Conservation (phyloP, 192 early-diverging fungal genomes). For the Funneliformis mosseae region DNA sequence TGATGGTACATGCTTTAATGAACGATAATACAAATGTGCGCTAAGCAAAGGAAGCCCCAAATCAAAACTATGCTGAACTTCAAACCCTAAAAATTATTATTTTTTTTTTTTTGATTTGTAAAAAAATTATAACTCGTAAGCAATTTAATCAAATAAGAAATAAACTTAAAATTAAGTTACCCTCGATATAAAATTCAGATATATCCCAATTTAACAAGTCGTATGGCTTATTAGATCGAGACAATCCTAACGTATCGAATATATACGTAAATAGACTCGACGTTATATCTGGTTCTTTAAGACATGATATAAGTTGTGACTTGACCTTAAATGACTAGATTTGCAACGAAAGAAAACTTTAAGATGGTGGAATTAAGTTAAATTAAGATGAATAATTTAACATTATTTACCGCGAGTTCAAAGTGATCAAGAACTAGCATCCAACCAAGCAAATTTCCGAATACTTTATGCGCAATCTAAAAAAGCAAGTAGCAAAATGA, state of each 20-base stretch:
- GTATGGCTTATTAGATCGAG: constrained; percentile 47
- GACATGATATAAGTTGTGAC: constrained; percentile 54
- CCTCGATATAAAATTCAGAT: constrained; percentile 62
- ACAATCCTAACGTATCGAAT: constrained; percentile 67
- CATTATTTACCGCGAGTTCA: constrained; percentile 65
- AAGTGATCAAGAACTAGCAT: constrained; percentile 78
- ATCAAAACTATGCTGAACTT: constrained; percentile 41
- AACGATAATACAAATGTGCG: constrained; percentile 73
- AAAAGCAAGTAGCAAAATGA: background rate
- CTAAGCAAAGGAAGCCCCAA: constrained; percentile 65
- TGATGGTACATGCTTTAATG: constrained; percentile 64
- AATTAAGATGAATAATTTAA: background rate
- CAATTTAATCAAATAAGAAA: background rate
- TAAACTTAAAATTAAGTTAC: constrained; percentile 41
- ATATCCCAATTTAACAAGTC: constrained; percentile 73
- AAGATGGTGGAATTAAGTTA: background rate
- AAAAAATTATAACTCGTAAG: background rate
- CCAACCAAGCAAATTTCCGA: constrained; percentile 75
- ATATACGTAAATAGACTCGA: constrained; percentile 61
- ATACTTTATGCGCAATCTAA: constrained; percentile 37
- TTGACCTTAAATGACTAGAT: constrained; percentile 68
- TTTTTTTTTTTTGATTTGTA: too few species aligned
- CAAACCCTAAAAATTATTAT: constrained; percentile 53
- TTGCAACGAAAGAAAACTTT: background rate
- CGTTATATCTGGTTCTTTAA: constrained; percentile 55